phyloP scores from a whole-genome alignment of 2,329 filamentous ascomycete species.

The Ophiosphaerella herpotricha region DNA sequence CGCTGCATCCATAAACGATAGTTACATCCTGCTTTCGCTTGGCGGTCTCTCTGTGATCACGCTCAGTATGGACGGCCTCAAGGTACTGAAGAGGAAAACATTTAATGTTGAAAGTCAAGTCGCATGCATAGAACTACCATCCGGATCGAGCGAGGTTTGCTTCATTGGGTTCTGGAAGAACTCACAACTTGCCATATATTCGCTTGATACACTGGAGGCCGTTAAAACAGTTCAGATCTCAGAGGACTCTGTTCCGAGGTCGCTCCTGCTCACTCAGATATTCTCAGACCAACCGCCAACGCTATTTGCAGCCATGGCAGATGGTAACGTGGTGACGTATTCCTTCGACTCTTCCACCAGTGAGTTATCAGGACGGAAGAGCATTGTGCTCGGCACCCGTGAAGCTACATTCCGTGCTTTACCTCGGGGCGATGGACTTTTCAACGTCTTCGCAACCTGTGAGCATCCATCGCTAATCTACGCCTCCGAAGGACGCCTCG shows the following conservation, averaged over 20 bases:
- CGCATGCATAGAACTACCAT: constrained; percentile 79
- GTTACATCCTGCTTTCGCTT: constrained; percentile 72
- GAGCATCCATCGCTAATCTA: constrained; percentile 96
- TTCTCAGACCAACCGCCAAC: constrained; percentile 71
- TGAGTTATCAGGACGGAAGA: constrained; percentile 73
- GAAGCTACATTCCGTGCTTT: constrained; percentile 81
- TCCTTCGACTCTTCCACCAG: constrained; percentile 67
- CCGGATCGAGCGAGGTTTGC: constrained; percentile 66
- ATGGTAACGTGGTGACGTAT: constrained; percentile 88
- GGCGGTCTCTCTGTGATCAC: constrained; percentile 75
- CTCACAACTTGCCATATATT: constrained; percentile 76
- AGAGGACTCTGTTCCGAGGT: constrained; percentile 80
- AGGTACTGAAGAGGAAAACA: constrained; percentile 62
- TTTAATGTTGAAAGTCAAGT: constrained; percentile 74
- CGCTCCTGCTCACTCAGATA: constrained; percentile 78
- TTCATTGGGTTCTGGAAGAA: constrained; percentile 87
- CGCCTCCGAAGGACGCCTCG: constrained; percentile 80
- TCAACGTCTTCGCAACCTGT: constrained; percentile 88
- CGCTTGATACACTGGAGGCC: constrained; percentile 67
- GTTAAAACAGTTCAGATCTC: constrained; percentile 60
- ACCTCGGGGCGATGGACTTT: constrained; percentile 67
- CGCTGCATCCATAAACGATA: constrained; percentile 73
- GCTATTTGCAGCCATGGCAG: constrained; percentile 86
- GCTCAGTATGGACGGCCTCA: constrained; percentile 66
- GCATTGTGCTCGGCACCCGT: constrained; percentile 81